phyloP scores from a whole-genome alignment of 169 alveolate genomes.

The Cystoisospora suis region DNA sequence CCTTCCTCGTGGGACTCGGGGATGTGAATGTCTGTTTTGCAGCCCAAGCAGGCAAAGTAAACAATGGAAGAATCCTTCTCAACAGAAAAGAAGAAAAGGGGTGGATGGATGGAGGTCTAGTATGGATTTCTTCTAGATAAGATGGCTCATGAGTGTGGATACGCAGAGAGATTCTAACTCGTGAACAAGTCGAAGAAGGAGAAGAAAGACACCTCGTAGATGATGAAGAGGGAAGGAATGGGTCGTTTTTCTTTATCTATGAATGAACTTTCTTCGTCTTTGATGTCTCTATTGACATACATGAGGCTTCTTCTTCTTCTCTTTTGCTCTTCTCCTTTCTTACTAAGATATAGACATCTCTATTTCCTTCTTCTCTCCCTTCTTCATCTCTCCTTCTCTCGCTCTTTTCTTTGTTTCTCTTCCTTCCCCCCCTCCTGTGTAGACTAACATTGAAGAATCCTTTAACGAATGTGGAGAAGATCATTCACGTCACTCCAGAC shows the following conservation, averaged over 20 bases:
- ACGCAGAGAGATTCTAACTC: no score
- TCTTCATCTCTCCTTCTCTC: background rate
- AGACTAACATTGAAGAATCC: conserved; percentile 86
- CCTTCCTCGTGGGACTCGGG: background rate
- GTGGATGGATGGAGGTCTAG: no score
- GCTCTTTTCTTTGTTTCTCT: background rate
- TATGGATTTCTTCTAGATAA: no score
- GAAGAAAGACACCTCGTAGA: background rate
- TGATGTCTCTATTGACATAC: background rate
- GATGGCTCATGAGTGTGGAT: no score
- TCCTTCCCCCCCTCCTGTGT: background rate
- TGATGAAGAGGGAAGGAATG: background rate
- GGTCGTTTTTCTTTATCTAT: background rate
- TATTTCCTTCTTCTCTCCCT: background rate
- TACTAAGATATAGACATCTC: background rate
- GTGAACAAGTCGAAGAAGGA: background rate
- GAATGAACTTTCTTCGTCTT: background rate
- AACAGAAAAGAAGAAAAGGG: no score
- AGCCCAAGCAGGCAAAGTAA: no score
- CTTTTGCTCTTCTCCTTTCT: background rate
- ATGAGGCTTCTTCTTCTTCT: background rate
- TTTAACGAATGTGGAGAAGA: conserved; percentile 81
- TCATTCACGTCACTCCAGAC: conserved; percentile 76
- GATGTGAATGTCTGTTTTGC: background rate
- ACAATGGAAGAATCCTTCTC: no score